Base-by-base conservation (phyloP, 495 filamentous ascomycete genomes). In the Tuber indicum region DNA sequence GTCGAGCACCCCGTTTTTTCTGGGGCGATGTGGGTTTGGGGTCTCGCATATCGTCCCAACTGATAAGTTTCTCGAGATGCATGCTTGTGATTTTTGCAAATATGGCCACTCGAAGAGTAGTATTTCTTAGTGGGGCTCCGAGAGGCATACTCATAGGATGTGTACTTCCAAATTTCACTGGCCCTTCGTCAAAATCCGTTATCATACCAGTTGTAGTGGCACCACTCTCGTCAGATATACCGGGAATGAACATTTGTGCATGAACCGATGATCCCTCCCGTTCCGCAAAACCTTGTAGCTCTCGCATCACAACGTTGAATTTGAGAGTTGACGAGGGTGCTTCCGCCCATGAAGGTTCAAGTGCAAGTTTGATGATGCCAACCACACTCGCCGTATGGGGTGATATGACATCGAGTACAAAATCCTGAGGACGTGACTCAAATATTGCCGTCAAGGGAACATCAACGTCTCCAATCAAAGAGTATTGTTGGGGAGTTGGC, bases 91-190 rank as follows among this genome's bases (percentile, higher is more conserved):
- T 93, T 79, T 91, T 91, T 43, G 96, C 94, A 83, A 97, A 98
- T 75, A 99, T 91, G 45, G 94, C 93, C n/a, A 98, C 91, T 75
- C 96, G 89, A 66, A 99, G 84, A 12, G 90, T 90, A 14, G 92
- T 90, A 47, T 90, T 90, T 44, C 88, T 89, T 49, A 82, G 23
- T 17, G 94, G 89, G 75, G 92, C 93, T 41, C 91, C 91, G 52
- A 96, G 87, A n/a, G 96, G 96, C 76, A 99, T 86, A 84, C 94
- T 97, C 94, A 99, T 98, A 81, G 93, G 97, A 86, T 99, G 96
- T 74, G 97, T 94, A 84, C 96, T 98, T 84, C 97, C 94, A 82
- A 99, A 99, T 47, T 92, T 91, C 75, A 98, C 90, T 1, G 94
- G 91, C n/a, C 93, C 91, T 84, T 98, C 96, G 81, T 98, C 94